phyloP scores from a whole-genome alignment of 371 early-diverging fungal genomes.

The Capniomyces stellatus region DNA sequence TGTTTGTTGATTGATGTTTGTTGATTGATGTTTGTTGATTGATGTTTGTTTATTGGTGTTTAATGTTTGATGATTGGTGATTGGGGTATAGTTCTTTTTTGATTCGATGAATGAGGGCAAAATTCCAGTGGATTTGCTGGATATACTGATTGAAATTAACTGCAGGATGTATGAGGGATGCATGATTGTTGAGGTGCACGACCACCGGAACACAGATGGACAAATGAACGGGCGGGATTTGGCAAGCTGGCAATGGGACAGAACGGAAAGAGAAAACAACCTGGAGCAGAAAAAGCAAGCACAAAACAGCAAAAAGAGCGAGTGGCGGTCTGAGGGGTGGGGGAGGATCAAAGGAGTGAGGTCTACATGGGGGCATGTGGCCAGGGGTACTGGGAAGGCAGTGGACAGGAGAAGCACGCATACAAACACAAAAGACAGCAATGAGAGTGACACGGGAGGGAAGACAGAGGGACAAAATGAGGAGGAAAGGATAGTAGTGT shows the following conservation, averaged over 20 bases:
- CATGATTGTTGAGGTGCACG: constrained; percentile 23
- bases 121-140: constrained; percentile 21
- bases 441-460: background rate
- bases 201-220: constrained; percentile 14
- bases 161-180: constrained; percentile 16
- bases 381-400: background rate
- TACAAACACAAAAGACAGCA: background rate
- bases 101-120: constrained; percentile 21
- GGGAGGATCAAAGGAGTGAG: background rate
- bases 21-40: background rate
- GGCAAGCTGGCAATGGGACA: background rate
- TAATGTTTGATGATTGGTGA: background rate
- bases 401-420: background rate
- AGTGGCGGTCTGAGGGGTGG: background rate
- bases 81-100: constrained; percentile 20
- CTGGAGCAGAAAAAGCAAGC: background rate
- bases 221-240: background rate
- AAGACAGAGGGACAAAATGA: background rate
- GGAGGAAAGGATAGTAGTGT: constrained; percentile 5
- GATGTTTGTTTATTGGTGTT: background rate
- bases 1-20: too few relatives aligned
- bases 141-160: constrained; percentile 15
- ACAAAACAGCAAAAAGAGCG: background rate
- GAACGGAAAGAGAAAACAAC: background rate
- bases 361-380: background rate